Conservation (phyloP, 192 early-diverging fungal species). For the Coemansia sp. region DNA sequence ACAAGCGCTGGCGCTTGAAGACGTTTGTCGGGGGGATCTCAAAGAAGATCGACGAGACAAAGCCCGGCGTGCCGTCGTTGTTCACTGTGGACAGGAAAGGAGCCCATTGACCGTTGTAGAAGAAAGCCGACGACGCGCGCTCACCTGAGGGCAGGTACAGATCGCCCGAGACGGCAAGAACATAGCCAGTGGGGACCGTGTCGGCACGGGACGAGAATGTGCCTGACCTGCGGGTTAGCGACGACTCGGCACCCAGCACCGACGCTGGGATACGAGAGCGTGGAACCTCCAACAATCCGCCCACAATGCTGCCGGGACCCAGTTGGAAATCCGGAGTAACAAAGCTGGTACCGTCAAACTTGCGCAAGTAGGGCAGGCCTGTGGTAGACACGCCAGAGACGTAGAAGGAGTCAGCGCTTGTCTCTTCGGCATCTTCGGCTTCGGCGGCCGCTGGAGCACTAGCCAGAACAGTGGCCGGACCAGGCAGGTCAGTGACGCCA, state of each 20-base stretch:
- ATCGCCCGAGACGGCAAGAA: slow-evolving; percentile 38
- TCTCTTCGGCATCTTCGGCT: slow-evolving; percentile 9
- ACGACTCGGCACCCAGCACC: slow-evolving; percentile 16
- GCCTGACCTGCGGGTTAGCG: slow-evolving; percentile 16
- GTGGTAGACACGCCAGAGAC: slow-evolving; percentile 15
- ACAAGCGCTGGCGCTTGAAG: slow-evolving; percentile 34
- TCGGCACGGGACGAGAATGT: too few species aligned
- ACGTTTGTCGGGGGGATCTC: slow-evolving; percentile 45
- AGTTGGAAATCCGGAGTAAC: slow-evolving; percentile 21
- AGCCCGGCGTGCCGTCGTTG: slow-evolving; percentile 29
- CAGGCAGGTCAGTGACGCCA: slow-evolving; percentile 42
- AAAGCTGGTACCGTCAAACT: slow-evolving; percentile 50
- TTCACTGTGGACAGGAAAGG: slow-evolving; percentile 47
- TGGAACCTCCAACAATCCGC: slow-evolving; percentile 24
- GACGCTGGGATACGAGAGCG: slow-evolving; percentile 32
- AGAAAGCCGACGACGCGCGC: slow-evolving; percentile 41
- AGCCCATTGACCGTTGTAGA: slow-evolving; percentile 38
- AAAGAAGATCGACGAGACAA: slow-evolving; percentile 36
- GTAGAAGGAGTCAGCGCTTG: slow-evolving; percentile 21
- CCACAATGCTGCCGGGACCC: slow-evolving; percentile 21
- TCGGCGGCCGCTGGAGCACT: slow-evolving; percentile 7
- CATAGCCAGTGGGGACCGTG: slow-evolving; percentile 29
- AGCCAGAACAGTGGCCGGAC: slow-evolving; percentile 49
- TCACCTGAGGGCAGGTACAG: slow-evolving; percentile 18
- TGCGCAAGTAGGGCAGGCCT: slow-evolving; percentile 48